Evolutionary conservation across 2,329 filamentous ascomycete genomes (phyloP), one percentile per base, ranked within the genome.

Genomic region (Pseudogymnoascus destructans): DNA sequence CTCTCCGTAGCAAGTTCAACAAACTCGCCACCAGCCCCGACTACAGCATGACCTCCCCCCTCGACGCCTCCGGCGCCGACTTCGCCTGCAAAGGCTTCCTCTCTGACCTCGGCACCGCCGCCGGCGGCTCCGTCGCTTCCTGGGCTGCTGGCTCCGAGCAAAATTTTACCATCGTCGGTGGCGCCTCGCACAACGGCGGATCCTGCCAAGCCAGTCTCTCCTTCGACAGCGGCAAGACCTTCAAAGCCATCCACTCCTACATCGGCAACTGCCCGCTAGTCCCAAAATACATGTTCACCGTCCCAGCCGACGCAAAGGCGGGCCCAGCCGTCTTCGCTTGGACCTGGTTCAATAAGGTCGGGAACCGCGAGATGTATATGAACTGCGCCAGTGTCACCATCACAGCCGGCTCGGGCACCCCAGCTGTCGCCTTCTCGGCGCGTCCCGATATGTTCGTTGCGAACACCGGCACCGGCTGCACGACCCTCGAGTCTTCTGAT

Each of bases 361-460:
- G 81, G 2, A 84, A 84, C 64, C 74, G 81, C n/a, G 82, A 85
- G 64, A 81, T 83, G 74, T 86, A 86, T 71, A 82, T 83, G 79
- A 81, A 84, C 66, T 85, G 82, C 62, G 81, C 81, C 0, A 73
- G 75, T 6, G 76, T 84, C 35, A 74, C 75, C 21, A 78, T 85
- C 58, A 63, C 62, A 3, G 60, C 61, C 13, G 66, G 64, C 0
- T 27, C 60, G 15, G 60, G 62, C 17, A 3, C 57, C 8, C 9
- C 25, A n/a, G 32, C 15, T 3, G n/a, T 19, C 6, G 49, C 17
- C 9, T 77, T 82, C 64, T 66, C 70, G 23, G 61, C 64, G 5
- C 75, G 82, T 0, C 82, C 82, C 0, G 70, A 73, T 15, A 74
- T 85, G 66, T 84, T 82, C 64, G 73, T 80, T 7, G 80, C 27